Base-by-base conservation (phyloP, 495 filamentous ascomycete species). In the Penicillium dipodomyicola region DNA sequence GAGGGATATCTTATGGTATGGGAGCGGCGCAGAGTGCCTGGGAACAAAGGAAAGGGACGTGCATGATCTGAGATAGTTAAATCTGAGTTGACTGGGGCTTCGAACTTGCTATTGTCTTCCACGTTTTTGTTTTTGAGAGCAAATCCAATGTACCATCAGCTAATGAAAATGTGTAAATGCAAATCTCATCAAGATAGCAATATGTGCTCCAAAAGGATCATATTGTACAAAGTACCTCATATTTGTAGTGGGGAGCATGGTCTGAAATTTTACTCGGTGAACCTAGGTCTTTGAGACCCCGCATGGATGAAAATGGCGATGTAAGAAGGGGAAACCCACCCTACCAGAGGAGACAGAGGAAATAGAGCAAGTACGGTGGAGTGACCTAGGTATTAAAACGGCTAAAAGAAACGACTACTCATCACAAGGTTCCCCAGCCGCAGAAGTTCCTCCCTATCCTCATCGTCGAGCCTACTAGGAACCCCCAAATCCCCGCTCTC, bases 1-100 rank as follows among this genome's bases (percentile, higher is more conserved):
- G 94, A 98, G 80, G 90, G 85, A 41, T 97, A 96, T 76, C 67
- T 97, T 62, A 95, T 97, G 84, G 84, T 98, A 52, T 98, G 94
- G 94, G 94, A 98, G 80, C 81, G 88, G 70, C 82, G 94, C 73
- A 87, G 82, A 69, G 60, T 63, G 15, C 66, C 71, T n/a, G 70
- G 72, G 0, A 64, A 73, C 60, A 81, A 79, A 61, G 75, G 67
- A n/a, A 80, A 73, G 62, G 62, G 65, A 22, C 49, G 63, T 10
- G 59, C 62, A 44, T 63, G 59, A 52, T 64, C 20, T 46, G 40
- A 33, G 9, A 25, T n/a, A 40, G 27, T 41, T 27, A 20, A 11
- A 51, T 54, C 23, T 39, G 25, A 29, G 6, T 51, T 39, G 19
- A 6, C 30, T 14, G 19, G 30, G 22, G 23, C 12, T 27, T 12